phyloP scores from a whole-genome alignment of 192 early-diverging fungal species.

The Dissophora ornata region DNA sequence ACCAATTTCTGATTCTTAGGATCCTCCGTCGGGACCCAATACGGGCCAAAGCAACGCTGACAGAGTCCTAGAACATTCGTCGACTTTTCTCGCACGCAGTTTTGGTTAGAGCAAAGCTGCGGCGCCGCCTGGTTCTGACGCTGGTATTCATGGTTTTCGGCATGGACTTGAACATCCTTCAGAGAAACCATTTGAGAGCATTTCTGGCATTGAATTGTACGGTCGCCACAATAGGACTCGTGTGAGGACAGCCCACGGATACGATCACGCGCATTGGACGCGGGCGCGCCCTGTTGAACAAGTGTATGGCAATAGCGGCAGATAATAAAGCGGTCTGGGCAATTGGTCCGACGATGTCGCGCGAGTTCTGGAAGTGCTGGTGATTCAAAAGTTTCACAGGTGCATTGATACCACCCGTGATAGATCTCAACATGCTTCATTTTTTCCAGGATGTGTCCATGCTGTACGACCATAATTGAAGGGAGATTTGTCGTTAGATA shows the following conservation, averaged over 20 bases:
- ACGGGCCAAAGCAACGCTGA: slow-evolving; percentile 82
- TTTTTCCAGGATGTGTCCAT: slow-evolving; percentile 60
- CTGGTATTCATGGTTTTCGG: slow-evolving; percentile 73
- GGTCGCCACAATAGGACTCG: slow-evolving; percentile 86
- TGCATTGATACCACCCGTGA: slow-evolving; percentile 71
- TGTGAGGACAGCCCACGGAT: slow-evolving; percentile 75
- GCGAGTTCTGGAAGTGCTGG: slow-evolving; percentile 65
- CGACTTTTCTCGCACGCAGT: slow-evolving; percentile 70
- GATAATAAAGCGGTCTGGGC: slow-evolving; percentile 78
- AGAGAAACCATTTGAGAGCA: slow-evolving; percentile 78
- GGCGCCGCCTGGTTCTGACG: slow-evolving; percentile 67
- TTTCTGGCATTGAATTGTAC: slow-evolving; percentile 85
- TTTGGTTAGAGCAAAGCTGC: slow-evolving; percentile 75
- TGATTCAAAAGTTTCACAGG: slow-evolving; percentile 59
- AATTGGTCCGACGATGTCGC: slow-evolving; percentile 73
- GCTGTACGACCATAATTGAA: slow-evolving; percentile 8
- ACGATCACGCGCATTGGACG: slow-evolving; percentile 68
- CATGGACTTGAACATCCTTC: slow-evolving; percentile 83
- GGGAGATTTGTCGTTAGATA: no score
- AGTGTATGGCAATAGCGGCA: slow-evolving; percentile 87
- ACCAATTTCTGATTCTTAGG: slow-evolving; percentile 79
- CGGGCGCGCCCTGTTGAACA: slow-evolving; percentile 69
- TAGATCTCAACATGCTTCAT: slow-evolving; percentile 75
- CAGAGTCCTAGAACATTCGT: slow-evolving; percentile 75
- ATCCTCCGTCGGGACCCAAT: slow-evolving; percentile 82